Evolutionary conservation across 2,329 filamentous ascomycete genomes (phyloP), one percentile per base, ranked within the genome.

Genomic region (Hymenoscyphus fructigenus): DNA sequence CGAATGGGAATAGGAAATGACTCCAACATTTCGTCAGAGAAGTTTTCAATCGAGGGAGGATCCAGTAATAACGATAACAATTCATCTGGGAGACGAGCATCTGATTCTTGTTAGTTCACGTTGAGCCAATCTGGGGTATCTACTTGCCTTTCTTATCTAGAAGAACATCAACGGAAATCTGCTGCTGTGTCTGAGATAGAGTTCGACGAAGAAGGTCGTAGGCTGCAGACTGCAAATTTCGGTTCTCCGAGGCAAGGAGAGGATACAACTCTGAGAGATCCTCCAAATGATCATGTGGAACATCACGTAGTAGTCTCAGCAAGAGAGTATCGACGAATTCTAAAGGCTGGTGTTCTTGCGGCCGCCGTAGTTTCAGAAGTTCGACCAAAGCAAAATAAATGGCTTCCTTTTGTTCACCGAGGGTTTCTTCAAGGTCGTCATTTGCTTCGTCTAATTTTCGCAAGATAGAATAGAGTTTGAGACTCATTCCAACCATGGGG

Each of bases 51-150:
- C 0, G 88, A 88, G 0, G 94, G 91, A 0, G 90, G 84, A 67
- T 96, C 91, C 0, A 96, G 83, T 15, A 98, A 83, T 1, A 98
- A 82, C 0, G 92, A 96, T 0, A 97, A 77, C 0, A 98, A 82
- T 76, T 97, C 93, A 66, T 93, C 89, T 0, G 95, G 93, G 1
- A 99, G 82, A 60, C 84, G 85, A 6, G 90, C 91, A 57, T 85
- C 85, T 73, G 20, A 5, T 23, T 9, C 41, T 20, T 5, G 41
- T 44, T 44, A 44, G 41, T 44, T n/a, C 5, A 7, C n/a, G 14
- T n/a, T 17, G 15, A 44, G 6, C 17, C 15, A 44, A 1, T 44
- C 14, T n/a, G 41, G 15, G 17, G 17, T 44, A 20, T 28, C 10
- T 1, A 59, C 76, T 69, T 76, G 82, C 82, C 78, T 65, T 82